Evolutionary conservation across 306 rosid species (phyloP).

Genomic region (Medicago truncatula): MtrunA17r5.0-ANR NC_053049.1:30302501-30303000

Average conservation of each 20-base stretch:
- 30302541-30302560: conserved; percentile 41
- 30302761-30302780: conserved; percentile 57
- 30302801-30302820: conserved; percentile 31
- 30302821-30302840: background rate
- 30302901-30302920: too few species aligned
- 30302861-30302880: too few species aligned
- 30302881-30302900: too few species aligned
- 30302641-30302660: conserved; percentile 77
- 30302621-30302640: conserved; percentile 66
- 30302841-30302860: background rate
- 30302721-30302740: conserved; percentile 83
- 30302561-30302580: conserved; percentile 43
- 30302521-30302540: background rate
- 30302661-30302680: conserved; percentile 94
- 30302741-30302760: conserved; percentile 87
- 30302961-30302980: too few species aligned
- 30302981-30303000: too few species aligned
- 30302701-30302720: conserved; percentile 75
- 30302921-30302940: too few species aligned
- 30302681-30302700: conserved; percentile 87
- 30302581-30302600: conserved; percentile 68
- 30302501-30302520: conserved; percentile 8
- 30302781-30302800: background rate
- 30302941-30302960: too few species aligned
- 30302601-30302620: conserved; percentile 78